A percentile compares a stretch with the other conserved stretches of the same genome.
These are phyloP conservation scores for Ilyonectria robusta DNA, from an alignment of 2,329 filamentous ascomycete species.

Conservation along the genomic window DNA sequence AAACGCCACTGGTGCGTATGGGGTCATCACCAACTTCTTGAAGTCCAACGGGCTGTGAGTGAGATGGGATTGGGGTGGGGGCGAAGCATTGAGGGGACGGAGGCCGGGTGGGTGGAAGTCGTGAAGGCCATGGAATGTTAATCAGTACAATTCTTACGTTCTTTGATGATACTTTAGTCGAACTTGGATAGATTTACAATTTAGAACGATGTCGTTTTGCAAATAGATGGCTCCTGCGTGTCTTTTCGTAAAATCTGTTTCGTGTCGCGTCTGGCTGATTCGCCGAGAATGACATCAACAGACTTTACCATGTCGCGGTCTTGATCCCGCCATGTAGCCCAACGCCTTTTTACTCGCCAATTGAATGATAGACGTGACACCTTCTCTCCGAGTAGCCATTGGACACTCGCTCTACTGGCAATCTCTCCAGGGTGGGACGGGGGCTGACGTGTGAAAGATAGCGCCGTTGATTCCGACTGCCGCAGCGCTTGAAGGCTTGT, in stretches of 20 bases:
- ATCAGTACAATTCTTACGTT: not conserved
- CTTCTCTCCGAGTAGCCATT: not conserved
- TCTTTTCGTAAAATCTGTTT: not conserved
- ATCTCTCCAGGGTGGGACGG: constrained; percentile 3
- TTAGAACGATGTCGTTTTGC: not conserved
- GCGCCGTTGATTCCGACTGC: not conserved
- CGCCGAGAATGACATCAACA: not conserved
- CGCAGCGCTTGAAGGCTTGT: not conserved
- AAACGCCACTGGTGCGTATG: constrained; percentile 32
- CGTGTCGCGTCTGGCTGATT: not conserved
- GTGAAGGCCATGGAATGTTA: not conserved
- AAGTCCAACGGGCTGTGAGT: constrained; percentile 24
- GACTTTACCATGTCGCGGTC: not conserved
- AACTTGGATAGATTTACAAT: not conserved
- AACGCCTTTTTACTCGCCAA: not conserved
- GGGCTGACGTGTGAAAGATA: constrained; percentile 11
- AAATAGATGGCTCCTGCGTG: not conserved
- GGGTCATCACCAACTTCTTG: constrained; percentile 34
- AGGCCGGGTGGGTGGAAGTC: not conserved
- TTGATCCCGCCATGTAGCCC: not conserved
- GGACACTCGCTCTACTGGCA: not conserved
- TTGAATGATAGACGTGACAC: not conserved
- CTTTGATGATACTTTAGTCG: not conserved
- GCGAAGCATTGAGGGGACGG: not conserved
- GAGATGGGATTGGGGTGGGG: not conserved